Evolutionary conservation across 305 asterid genomes (phyloP).

Genomic region (Solanum aculeatissimum): DNA sequence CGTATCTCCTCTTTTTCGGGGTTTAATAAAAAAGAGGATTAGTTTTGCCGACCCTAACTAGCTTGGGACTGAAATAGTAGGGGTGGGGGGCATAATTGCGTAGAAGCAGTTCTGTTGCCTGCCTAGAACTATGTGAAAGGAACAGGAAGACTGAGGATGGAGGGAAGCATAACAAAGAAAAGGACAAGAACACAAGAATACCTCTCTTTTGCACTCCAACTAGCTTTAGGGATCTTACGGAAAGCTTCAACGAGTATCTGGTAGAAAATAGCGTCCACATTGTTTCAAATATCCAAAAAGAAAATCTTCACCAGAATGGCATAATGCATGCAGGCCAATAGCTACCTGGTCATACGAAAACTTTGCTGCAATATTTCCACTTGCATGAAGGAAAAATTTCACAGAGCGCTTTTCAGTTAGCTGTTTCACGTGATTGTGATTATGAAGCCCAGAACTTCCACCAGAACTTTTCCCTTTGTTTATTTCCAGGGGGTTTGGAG

Average conservation of each 20-base stretch:
- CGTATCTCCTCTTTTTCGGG: not conserved
- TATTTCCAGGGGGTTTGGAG: not conserved
- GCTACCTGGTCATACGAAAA: conserved; percentile 61
- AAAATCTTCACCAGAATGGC: not conserved
- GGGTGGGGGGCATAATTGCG: not conserved
- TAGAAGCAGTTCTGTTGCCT: not conserved
- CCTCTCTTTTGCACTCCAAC: conserved; percentile 90
- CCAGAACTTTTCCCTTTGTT: not conserved
- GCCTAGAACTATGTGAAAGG: not conserved
- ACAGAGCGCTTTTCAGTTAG: conserved; percentile 33
- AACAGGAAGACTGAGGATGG: not conserved
- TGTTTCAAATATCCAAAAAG: not conserved
- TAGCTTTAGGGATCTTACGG: conserved; percentile 63
- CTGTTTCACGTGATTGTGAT: conserved; percentile 37
- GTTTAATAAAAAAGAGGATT: not conserved
- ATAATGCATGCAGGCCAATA: not conserved
- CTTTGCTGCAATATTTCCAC: conserved; percentile 77
- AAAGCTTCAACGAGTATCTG: conserved; percentile 60
- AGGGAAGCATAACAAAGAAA: not conserved
- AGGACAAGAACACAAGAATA: conserved; percentile 4
- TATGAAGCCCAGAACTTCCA: not conserved
- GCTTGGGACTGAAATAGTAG: not conserved
- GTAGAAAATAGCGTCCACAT: conserved; percentile 9
- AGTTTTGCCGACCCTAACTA: not conserved
- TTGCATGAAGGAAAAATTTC: conserved; percentile 68